phyloP scores from a whole-genome alignment of 1,284 basidiomycete species.

The Tylopilus sp. region DNA sequence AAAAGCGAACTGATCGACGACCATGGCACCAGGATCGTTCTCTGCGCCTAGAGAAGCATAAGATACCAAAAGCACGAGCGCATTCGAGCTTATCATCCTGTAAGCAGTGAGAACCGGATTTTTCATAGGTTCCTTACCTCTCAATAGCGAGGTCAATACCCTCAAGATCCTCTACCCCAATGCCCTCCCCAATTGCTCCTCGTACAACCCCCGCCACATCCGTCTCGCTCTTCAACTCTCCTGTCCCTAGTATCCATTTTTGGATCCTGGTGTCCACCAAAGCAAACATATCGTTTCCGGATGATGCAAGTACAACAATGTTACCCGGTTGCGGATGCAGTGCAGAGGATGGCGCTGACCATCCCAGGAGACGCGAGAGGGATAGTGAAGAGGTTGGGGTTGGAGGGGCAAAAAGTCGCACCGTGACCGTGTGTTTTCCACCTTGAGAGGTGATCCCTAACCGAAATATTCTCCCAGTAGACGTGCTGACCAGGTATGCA shows the following conservation, averaged over 20 bases:
- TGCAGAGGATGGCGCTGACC: conserved; percentile 36
- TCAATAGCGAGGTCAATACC: conserved; percentile 64
- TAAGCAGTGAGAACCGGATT: conserved; percentile 4
- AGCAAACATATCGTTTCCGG: conserved; percentile 53
- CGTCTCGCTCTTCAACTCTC: conserved; percentile 53
- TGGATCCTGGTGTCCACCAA: conserved; percentile 65
- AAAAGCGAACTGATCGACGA: conserved; percentile 39
- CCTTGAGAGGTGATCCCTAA: conserved; percentile 61
- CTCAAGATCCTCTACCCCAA: conserved; percentile 59
- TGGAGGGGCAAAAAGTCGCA: conserved; percentile 57
- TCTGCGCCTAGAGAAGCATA: conserved; percentile 52
- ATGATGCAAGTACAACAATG: conserved; percentile 51
- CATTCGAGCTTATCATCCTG: conserved; percentile 39
- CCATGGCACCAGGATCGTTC: conserved; percentile 40
- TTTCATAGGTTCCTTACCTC: conserved; percentile 39
- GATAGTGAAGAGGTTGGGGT: conserved; percentile 43
- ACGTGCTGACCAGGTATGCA: conserved; percentile 61
- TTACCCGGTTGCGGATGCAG: conserved; percentile 45
- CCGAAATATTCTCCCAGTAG: conserved; percentile 62
- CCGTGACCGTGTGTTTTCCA: conserved; percentile 59
- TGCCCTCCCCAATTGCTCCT: conserved; percentile 38
- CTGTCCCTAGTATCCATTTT: conserved; percentile 60
- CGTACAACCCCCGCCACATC: conserved; percentile 49
- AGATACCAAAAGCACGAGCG: conserved; percentile 61
- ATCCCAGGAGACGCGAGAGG: conserved; percentile 58